Conservation (phyloP, 345 rosid genomes). For the Boechera stricta region DNA sequence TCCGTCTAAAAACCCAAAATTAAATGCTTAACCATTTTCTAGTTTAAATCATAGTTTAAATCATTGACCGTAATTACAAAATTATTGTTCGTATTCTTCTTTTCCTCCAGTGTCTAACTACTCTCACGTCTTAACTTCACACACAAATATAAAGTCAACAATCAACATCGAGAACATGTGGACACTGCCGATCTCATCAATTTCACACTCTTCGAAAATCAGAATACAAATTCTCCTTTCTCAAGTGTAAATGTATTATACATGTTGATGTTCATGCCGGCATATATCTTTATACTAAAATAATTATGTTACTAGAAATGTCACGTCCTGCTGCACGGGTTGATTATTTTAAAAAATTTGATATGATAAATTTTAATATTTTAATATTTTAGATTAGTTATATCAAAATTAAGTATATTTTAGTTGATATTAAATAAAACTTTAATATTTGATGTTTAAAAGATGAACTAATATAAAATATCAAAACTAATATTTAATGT, state of each 20-base stretch:
- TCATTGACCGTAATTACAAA: constrained; percentile 36
- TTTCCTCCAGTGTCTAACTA: not conserved
- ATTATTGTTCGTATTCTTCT: constrained; percentile 12
- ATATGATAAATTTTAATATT: no score
- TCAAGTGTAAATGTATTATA: not conserved
- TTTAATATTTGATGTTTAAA: no score
- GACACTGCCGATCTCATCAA: constrained; percentile 32
- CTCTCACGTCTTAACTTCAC: constrained; percentile 17
- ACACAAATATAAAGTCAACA: constrained; percentile 33
- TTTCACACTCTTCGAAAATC: constrained; percentile 28
- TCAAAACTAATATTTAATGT: no score
- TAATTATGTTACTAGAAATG: no score
- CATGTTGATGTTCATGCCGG: constrained; percentile 1
- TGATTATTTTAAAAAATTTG: no score
- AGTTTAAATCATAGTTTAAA: constrained; percentile 27
- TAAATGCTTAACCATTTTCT: constrained; percentile 28
- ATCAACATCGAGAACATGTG: constrained; percentile 38
- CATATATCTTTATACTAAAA: not conserved
- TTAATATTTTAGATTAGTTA: no score
- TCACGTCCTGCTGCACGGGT: no score
- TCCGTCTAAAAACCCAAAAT: constrained; percentile 22
- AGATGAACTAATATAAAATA: no score
- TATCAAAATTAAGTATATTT: no score
- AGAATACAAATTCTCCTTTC: constrained; percentile 6
- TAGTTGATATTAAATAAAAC: no score